These are phyloP conservation scores for Leucosporidium scottii DNA, from an alignment of 768 basidiomycete species.

Conservation along the genomic window DNA sequence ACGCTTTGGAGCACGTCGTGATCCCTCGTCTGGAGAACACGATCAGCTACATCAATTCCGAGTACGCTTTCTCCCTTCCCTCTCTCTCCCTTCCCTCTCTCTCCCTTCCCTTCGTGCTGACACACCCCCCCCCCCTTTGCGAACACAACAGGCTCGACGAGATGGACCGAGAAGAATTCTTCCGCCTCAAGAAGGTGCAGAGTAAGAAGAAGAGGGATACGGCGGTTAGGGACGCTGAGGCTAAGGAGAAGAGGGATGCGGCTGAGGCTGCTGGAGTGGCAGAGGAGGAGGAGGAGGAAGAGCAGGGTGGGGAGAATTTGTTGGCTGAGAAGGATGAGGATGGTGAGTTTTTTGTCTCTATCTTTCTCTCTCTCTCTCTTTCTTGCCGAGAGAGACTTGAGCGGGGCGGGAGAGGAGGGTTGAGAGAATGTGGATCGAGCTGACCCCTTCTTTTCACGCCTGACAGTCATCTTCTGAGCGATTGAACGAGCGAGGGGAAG, in stretches of 20 bases:
- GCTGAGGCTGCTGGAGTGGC: conserved; percentile 43
- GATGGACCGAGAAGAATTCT: conserved; percentile 67
- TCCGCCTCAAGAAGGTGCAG: conserved; percentile 43
- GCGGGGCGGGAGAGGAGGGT: neutral
- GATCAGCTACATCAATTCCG: conserved; percentile 94
- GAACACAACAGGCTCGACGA: conserved; percentile 60
- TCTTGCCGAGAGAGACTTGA: neutral
- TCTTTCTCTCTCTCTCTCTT: too few relatives aligned
- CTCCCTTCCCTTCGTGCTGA: neutral
- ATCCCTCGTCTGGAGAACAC: conserved; percentile 95
- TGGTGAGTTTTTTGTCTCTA: neutral
- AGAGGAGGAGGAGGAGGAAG: conserved; percentile 43
- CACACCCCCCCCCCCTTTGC: too few relatives aligned
- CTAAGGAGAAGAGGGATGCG: conserved; percentile 35
- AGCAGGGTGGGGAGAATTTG: neutral
- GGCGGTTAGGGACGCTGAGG: conserved; percentile 31
- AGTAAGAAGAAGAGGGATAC: conserved; percentile 37
- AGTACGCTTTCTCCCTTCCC: conserved; percentile 42
- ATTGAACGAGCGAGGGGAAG: too few relatives aligned
- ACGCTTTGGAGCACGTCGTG: conserved; percentile 95
- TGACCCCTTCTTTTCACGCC: too few relatives aligned
- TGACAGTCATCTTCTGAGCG: too few relatives aligned
- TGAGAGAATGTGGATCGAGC: neutral
- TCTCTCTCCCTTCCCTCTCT: neutral
- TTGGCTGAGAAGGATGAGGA: conserved; percentile 29